Base-by-base conservation (phyloP, 2,329 filamentous ascomycete genomes). In the Trichoderma citrinoviride region DNA sequence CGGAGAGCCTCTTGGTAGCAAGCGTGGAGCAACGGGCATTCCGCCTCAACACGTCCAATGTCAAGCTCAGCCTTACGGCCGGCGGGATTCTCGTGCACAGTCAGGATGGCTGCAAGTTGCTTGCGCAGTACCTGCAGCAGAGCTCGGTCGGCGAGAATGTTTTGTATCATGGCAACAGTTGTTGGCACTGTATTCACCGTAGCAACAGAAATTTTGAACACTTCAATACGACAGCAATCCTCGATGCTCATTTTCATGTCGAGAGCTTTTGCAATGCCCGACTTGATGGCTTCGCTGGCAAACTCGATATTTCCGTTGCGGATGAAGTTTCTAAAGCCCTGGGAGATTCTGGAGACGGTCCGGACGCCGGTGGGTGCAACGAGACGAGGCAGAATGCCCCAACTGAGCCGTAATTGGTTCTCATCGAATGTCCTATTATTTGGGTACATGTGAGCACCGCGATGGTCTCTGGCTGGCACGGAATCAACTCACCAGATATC, bases 341-440 rank as follows among this genome's bases (percentile, higher is more conserved):
- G 27, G 5, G 46, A 47, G 19, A 61, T 41, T 23, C 21, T 47
- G 12, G 12, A 15, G 12, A 47, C 29, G n/a, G 46, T 17, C 27
- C 37, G 47, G n/a, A 50, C 33, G 14, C 46, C 58, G 15, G 25
- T 27, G 29, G 43, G 58, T 19, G 46, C 44, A 21, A 61, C 17
- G 37, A 61, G 43, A 49, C n/a, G 40, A 15, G 58, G 27, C 12
- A 61, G 44, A 23, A 61, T 3, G 6, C 58, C 47, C 33, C 43
- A 41, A 21, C 33, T 52, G 6, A 61, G 23, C n/a, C 29, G 37
- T 50, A 61, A 29, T 44, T 61, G 58, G 29, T 29, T 41, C 27
- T 61, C 46, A 41, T 61, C 58, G 43, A 61, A 61, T 21, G 58
- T 44, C 58, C 58, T 61, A 43, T 40, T 40, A 61, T 27, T 33